Base-by-base conservation (phyloP, 345 rosid genomes). In the Heritiera fomes region DNA sequence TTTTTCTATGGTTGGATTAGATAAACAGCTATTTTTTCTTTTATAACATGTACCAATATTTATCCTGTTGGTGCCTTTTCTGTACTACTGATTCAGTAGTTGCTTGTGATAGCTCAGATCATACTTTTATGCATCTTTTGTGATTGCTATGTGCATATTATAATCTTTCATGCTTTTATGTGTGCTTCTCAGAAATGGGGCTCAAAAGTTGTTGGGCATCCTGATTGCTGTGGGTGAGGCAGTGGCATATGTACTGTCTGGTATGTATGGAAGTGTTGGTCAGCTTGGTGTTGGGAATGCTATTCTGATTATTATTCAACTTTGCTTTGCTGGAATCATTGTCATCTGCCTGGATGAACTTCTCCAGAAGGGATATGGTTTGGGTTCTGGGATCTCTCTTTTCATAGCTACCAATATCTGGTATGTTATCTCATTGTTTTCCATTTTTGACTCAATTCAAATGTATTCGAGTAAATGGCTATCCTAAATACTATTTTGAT, bases 341-440 rank as follows among this genome's bases (percentile, higher is more conserved):
- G 91, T 89, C 32, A 90, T 87, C 28, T 90, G 93, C 79, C 78
- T 88, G n/a, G 91, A 88, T 63, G 89, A 89, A 79, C 92, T 89
- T 84, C 92, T 89, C 63, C 91, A 87, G 70, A 89, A 89, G 80
- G 92, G 91, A 41, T 87, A 89, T 82, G 92, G 92, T 70, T 80
- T 89, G 63, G 91, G 92, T 43, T 89, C 94, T 64, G 93, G 91
- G 71, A 91, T 89, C 74, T 89, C 94, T 23, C 91, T 91, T 77
- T 89, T 91, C 83, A 87, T 88, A 13, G 91, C 94, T 34, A 89
- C 94, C 80, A 89, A 89, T 82, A 91, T 91, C 79, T 89, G 94
- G 93, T 91, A 79, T 40, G 83, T 73, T 69, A 40, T n/a, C 60
- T 20, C 23, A 62, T 81, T 49, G 2, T 15, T 23, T 67, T 52